Evolutionary conservation across 1,139 yeast species (phyloP).

Genomic region (Tardiomyces blankii): DNA sequence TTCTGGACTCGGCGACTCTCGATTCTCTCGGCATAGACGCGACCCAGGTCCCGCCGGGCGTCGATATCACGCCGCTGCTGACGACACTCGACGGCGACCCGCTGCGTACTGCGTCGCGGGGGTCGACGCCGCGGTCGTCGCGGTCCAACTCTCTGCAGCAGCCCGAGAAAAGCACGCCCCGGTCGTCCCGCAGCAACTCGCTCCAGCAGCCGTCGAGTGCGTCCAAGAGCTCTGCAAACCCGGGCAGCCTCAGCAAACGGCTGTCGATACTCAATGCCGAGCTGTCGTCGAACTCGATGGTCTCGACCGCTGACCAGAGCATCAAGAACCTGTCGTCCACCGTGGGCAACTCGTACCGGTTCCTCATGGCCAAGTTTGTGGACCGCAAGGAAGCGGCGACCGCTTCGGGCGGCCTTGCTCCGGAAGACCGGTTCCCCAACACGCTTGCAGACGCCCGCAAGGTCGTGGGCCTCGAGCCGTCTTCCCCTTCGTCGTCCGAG

Average conservation of each 20-base stretch:
- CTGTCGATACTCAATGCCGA: slow-evolving; percentile 15
- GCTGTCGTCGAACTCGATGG: slow-evolving; percentile 17
- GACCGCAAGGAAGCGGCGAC: slow-evolving; percentile 8
- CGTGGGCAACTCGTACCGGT: slow-evolving; percentile 23
- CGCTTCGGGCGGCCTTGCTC: slow-evolving; percentile 2
- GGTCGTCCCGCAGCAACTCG: slow-evolving; percentile 12
- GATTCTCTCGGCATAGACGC: slow-evolving; percentile 26
- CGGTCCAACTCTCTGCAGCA: slow-evolving; percentile 5
- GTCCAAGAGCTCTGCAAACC: slow-evolving; percentile 2
- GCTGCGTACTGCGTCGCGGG: slow-evolving; percentile 6
- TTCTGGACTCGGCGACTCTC: slow-evolving; percentile 36
- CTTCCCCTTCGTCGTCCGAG: neutral
- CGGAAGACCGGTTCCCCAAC: slow-evolving; percentile 11
- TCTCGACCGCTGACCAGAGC: slow-evolving; percentile 21
- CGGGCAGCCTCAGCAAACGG: neutral
- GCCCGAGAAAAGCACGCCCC: slow-evolving; percentile 3
- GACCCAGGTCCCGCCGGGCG: slow-evolving; percentile 11
- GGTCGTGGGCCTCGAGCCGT: slow-evolving; percentile 13
- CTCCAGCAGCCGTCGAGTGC: slow-evolving; percentile 5
- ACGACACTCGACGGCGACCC: slow-evolving; percentile 11
- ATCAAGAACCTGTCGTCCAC: slow-evolving; percentile 21
- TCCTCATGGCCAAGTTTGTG: slow-evolving; percentile 20
- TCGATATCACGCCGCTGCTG: slow-evolving; percentile 14
- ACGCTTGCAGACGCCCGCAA: slow-evolving; percentile 19
- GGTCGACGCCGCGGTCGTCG: neutral